Evolutionary conservation across 169 alveolate species (phyloP).

Genomic region (Plasmodium berghei): DNA sequence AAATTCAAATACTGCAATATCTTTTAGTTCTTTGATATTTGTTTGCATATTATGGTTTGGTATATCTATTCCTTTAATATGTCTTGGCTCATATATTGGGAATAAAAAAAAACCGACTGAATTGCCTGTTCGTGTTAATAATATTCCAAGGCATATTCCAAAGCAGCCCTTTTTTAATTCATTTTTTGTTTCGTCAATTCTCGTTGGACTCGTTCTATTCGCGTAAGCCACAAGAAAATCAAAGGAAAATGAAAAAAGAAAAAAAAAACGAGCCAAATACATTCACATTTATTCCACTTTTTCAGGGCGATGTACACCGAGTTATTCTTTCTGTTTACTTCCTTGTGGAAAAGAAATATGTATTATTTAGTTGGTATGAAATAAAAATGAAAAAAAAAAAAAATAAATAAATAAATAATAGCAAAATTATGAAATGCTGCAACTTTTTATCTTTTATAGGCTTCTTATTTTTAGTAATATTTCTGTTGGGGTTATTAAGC

Average conservation of each 20-base stretch:
- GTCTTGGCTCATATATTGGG: constrained; percentile 85
- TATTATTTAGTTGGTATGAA: constrained; percentile 86
- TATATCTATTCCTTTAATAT: constrained; percentile 88
- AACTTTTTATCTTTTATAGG: constrained; percentile 9
- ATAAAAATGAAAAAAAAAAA: not conserved
- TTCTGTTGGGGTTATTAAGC: constrained; percentile 78
- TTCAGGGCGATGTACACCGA: constrained; percentile 84
- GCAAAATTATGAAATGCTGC: too few relatives aligned
- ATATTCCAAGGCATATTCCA: constrained; percentile 90
- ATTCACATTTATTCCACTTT: not conserved
- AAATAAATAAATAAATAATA: not conserved
- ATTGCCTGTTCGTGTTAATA: constrained; percentile 90
- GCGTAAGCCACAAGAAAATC: constrained; percentile 62
- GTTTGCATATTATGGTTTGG: constrained; percentile 83
- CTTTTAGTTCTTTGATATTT: constrained; percentile 42
- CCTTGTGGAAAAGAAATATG: constrained; percentile 88
- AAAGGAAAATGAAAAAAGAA: not conserved
- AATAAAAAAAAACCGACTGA: constrained; percentile 81
- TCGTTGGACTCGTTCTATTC: constrained; percentile 87
- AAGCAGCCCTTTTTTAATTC: constrained; percentile 87
- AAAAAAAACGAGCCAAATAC: not conserved
- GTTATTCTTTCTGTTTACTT: constrained; percentile 81
- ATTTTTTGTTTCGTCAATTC: constrained; percentile 78
- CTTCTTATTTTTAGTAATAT: constrained; percentile 78
- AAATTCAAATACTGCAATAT: constrained; percentile 54